Base-by-base conservation (phyloP, 345 rosid species). In the Durio zibethinus region DNA sequence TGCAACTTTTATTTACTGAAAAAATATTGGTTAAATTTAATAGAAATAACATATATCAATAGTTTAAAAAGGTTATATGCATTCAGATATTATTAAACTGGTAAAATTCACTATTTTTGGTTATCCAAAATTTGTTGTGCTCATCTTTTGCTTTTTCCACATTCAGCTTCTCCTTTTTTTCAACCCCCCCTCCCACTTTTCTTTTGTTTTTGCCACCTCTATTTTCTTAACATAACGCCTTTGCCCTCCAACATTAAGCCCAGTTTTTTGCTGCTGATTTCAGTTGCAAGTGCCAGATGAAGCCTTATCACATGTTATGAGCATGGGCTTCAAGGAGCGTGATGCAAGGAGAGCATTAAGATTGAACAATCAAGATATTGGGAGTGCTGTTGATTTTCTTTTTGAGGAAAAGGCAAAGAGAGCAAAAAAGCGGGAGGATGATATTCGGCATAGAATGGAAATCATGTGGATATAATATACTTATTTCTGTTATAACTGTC, bases 221-320 rank as follows among this genome's bases (percentile, higher is more conserved):
- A 15, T 59, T 12, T 38, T 48, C 60, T 71, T 33, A 31, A 48
- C 25, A 71, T 57, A 4, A 4, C 18, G 15, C 15, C 29, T 21
- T 31, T 43, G 23, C 38, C 11, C 62, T 61, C n/a, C 33, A n/a
- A 70, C 35, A 38, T 63, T 33, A 18, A 45, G 50, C 77, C 72
- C 64, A 54, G 50, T 50, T 7, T 69, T 57, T 73, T 76, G 60
- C 61, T 59, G 27, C 62, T 72, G 14, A 72, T 81, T 85, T 80
- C 88, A 95, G 99, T 89, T 95, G 65, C 92, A 92, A 86, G 88
- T 92, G 79, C 81, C 96, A 1, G 97, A 95, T 79, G 99, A 90
- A 79, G 88, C 85, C 21, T 85, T 95, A 77, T 89, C 97, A 11
- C 73, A 85, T 79, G 94, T 95, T 29, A 86, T 92, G 91, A 77